Conservation (phyloP, 1,139 yeast species). For the Yamadazyma blattariae region DNA sequence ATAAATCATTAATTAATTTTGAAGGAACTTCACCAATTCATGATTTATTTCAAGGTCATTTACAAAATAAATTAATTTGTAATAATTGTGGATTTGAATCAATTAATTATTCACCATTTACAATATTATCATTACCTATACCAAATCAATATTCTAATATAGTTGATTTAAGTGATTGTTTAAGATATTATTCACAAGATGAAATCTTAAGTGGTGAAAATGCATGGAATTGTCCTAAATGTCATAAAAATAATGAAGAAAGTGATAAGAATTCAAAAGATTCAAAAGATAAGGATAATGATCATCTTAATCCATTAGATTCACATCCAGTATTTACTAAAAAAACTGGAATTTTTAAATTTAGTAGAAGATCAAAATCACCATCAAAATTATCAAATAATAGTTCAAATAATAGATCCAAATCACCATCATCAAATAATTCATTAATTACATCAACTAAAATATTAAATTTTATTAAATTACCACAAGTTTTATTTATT, state of each 20-base stretch:
- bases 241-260: constrained; percentile 34
- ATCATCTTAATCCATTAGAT: constrained; percentile 20
- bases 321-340: constrained; percentile 38
- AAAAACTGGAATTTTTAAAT: constrained; percentile 33
- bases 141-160: constrained; percentile 37
- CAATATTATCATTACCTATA: constrained; percentile 65
- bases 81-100: constrained; percentile 61
- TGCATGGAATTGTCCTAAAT: constrained; percentile 77
- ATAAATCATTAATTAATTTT: constrained; percentile 41
- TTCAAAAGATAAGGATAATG: constrained; percentile 11
- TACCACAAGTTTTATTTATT: constrained; percentile 63
- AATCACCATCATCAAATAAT: constrained; percentile 8
- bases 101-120: constrained; percentile 57
- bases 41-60: constrained; percentile 64
- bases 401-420: constrained; percentile 18
- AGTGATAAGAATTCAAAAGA: constrained; percentile 20
- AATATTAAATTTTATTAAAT: constrained; percentile 54
- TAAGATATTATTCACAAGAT: constrained; percentile 63
- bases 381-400: too few species aligned
- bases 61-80: constrained; percentile 62
- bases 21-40: constrained; percentile 69
- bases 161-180: constrained; percentile 57
- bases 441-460: constrained; percentile 39
- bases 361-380: constrained; percentile 34
- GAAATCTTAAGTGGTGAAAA: constrained; percentile 70